Conservation (phyloP, 345 rosid species). For the Arabidopsis arenosa region DNA sequence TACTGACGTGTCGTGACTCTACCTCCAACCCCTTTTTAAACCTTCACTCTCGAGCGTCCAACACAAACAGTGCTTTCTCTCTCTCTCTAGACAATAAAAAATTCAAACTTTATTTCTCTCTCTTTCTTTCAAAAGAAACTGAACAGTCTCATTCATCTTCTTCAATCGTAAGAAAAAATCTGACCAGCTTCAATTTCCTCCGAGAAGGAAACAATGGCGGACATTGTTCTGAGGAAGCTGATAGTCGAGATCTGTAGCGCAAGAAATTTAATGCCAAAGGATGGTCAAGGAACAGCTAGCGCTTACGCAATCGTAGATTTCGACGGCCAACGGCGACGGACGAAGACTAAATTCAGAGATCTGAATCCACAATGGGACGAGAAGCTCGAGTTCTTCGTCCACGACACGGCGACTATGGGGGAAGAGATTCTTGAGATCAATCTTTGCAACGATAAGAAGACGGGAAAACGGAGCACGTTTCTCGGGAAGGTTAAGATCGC, state of each 20-base stretch:
- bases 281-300: conserved; percentile 94
- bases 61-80: conserved; percentile 42
- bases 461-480: conserved; percentile 67
- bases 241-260: conserved; percentile 81
- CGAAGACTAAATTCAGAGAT: conserved; percentile 81
- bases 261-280: conserved; percentile 87
- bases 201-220: conserved; percentile 54
- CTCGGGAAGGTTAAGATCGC: conserved; percentile 83
- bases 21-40: conserved; percentile 29
- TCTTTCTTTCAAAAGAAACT: conserved; percentile 27
- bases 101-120: conserved; percentile 9
- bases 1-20: conserved; percentile 35
- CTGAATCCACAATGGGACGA: conserved; percentile 95
- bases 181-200: neutral
- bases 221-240: conserved; percentile 59
- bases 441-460: conserved; percentile 81
- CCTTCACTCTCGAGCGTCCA: conserved; percentile 24
- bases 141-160: conserved; percentile 3
- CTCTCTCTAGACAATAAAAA: conserved; percentile 7
- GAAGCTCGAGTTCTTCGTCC: conserved; percentile 76
- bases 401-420: conserved; percentile 62
- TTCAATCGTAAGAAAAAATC: conserved; percentile 17
- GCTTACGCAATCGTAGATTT: conserved; percentile 82
- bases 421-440: conserved; percentile 74
- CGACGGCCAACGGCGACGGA: conserved; percentile 80